phyloP scores from a whole-genome alignment of 306 rosid species.

The Luffa acutangula region DNA sequence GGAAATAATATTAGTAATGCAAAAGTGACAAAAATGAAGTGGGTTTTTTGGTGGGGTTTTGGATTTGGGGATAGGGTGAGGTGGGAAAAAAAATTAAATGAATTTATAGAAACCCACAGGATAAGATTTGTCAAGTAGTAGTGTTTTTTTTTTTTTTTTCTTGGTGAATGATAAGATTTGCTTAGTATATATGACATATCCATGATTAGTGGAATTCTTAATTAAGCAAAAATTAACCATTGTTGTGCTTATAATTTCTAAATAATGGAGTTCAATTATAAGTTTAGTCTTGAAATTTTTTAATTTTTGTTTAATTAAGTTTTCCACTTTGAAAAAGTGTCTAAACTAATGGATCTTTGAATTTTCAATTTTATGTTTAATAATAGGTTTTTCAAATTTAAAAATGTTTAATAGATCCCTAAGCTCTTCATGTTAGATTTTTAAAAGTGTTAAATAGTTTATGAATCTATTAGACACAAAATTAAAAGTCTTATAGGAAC shows the following conservation, averaged over 20 bases:
- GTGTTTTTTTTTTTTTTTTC: not conserved
- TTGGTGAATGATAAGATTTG: not conserved
- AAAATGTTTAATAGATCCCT: too few species aligned
- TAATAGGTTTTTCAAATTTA: too few species aligned
- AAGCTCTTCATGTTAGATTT: too few species aligned
- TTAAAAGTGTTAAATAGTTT: too few species aligned
- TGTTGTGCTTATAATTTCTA: not conserved
- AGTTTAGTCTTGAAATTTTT: not conserved
- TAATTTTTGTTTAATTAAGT: too few species aligned
- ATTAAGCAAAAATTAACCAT: not conserved
- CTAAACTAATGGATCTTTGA: too few species aligned
- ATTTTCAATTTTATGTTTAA: too few species aligned
- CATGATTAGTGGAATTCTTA: not conserved
- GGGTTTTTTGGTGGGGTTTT: constrained; percentile 2
- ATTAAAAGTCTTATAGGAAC: too few species aligned
- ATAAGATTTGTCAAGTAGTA: not conserved
- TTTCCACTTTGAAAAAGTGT: too few species aligned
- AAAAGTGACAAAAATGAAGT: constrained; percentile 2
- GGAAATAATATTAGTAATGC: not conserved
- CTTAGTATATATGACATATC: not conserved
- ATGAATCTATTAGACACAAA: too few species aligned
- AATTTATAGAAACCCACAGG: not conserved
- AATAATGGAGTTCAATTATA: too few species aligned
- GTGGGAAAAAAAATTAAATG: not conserved
- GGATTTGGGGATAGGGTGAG: constrained; percentile 3